phyloP scores from a whole-genome alignment of 2,329 filamentous ascomycete species.

The Penicillium sp. region DNA sequence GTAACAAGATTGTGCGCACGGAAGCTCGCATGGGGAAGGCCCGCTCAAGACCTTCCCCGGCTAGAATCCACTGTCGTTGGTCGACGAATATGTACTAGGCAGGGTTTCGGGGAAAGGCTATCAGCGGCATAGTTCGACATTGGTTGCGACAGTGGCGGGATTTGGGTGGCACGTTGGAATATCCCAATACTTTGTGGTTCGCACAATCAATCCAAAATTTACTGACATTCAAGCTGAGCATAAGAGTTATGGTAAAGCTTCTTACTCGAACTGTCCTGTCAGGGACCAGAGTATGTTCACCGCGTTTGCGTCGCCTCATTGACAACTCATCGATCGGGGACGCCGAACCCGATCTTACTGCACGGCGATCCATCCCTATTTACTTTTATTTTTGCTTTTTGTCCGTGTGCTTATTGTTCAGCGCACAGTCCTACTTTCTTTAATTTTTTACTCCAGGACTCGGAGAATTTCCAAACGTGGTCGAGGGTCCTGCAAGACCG shows the following conservation, averaged over 20 bases:
- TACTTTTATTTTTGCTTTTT: slow-evolving; percentile 4
- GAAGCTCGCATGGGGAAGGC: slow-evolving; percentile 13
- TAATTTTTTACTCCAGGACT: neutral
- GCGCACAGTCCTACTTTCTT: neutral
- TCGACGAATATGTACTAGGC: neutral
- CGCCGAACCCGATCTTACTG: slow-evolving; percentile 22
- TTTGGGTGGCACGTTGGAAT: neutral
- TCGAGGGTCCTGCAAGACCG: slow-evolving; percentile 4
- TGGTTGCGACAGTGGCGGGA: neutral
- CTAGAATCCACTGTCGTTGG: slow-evolving; percentile 8
- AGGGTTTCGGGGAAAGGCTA: slow-evolving; percentile 9
- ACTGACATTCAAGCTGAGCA: slow-evolving; percentile 12
- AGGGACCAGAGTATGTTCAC: slow-evolving; percentile 8
- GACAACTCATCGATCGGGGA: slow-evolving; percentile 26
- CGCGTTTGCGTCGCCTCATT: slow-evolving; percentile 22
- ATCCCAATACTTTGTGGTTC: neutral
- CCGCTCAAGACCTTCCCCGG: slow-evolving; percentile 10
- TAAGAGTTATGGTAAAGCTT: neutral
- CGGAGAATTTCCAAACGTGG: slow-evolving; percentile 24
- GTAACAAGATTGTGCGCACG: slow-evolving; percentile 13
- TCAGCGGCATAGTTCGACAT: slow-evolving; percentile 8
- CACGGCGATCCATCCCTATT: slow-evolving; percentile 17
- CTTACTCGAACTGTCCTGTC: slow-evolving; percentile 2
- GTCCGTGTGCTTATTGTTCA: neutral
- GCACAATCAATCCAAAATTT: neutral